phyloP scores from a whole-genome alignment of 2,329 filamentous ascomycete species.

The Stagonosporopsis cucurbitacearum region DNA sequence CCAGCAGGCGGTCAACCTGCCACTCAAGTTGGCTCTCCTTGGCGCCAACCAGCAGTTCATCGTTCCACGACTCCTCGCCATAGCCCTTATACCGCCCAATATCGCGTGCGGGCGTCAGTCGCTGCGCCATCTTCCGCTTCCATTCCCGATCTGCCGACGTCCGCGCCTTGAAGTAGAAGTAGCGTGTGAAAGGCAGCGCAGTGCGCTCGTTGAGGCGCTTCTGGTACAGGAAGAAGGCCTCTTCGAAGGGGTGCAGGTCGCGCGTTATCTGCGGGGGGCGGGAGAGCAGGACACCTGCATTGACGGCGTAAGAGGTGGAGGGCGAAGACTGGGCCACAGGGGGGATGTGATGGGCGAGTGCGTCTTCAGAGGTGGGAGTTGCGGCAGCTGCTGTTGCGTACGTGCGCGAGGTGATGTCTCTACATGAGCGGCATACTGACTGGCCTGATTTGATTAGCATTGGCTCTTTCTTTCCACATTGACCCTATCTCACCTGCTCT shows the following conservation, averaged over 20 bases:
- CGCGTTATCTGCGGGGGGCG: slow-evolving; percentile 88
- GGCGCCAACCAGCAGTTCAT: slow-evolving; percentile 83
- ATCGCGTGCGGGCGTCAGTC: slow-evolving; percentile 80
- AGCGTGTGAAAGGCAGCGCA: slow-evolving; percentile 82
- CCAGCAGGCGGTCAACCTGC: slow-evolving; percentile 72
- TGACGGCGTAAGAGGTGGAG: slow-evolving; percentile 53
- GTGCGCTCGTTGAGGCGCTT: slow-evolving; percentile 94
- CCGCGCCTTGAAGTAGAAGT: slow-evolving; percentile 94
- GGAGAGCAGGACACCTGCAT: slow-evolving; percentile 79
- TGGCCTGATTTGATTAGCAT: slow-evolving; percentile 46
- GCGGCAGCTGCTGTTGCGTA: slow-evolving; percentile 47
- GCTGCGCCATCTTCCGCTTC: slow-evolving; percentile 82
- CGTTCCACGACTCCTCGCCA: slow-evolving; percentile 80
- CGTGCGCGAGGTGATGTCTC: slow-evolving; percentile 48
- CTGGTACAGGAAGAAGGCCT: slow-evolving; percentile 95
- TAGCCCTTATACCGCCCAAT: slow-evolving; percentile 84
- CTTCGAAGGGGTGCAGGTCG: slow-evolving; percentile 84
- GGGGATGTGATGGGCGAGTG: slow-evolving; percentile 39
- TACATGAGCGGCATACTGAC: slow-evolving; percentile 56
- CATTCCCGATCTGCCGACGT: slow-evolving; percentile 86
- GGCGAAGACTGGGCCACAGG: slow-evolving; percentile 50
- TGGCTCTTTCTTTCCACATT: not conserved
- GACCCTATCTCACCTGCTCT: slow-evolving; percentile 43
- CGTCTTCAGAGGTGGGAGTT: slow-evolving; percentile 45
- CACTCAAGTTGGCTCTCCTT: slow-evolving; percentile 67